Evolutionary conservation across 495 filamentous ascomycete genomes (phyloP).

Genomic region (Staphylotrichum tortipilum): DNA sequence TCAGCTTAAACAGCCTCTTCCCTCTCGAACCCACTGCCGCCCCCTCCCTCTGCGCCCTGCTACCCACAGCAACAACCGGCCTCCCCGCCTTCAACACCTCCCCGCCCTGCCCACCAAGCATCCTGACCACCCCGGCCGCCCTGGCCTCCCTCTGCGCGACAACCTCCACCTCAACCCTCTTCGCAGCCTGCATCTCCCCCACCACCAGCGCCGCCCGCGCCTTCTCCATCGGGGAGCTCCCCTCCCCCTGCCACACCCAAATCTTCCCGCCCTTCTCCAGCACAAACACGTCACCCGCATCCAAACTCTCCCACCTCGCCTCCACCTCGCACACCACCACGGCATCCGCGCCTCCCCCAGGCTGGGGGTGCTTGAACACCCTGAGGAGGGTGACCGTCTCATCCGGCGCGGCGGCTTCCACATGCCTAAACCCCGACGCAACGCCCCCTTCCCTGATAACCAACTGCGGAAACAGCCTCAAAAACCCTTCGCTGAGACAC

Average conservation of each 20-base stretch:
- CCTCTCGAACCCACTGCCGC: neutral
- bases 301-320: neutral
- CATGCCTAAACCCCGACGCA: neutral
- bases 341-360: neutral
- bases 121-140: neutral
- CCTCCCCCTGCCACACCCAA: neutral
- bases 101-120: neutral
- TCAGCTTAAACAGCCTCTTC: neutral
- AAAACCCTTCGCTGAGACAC: neutral
- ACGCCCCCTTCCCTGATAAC: neutral
- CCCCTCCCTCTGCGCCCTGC: too few species aligned
- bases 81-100: neutral
- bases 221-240: neutral
- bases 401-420: neutral
- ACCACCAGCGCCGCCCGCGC: slow-evolving; percentile 2
- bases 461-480: neutral
- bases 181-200: neutral
- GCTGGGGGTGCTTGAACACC: neutral
- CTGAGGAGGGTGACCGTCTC: neutral
- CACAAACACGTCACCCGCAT: neutral
- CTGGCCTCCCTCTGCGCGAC: neutral
- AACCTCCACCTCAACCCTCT: neutral
- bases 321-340: neutral
- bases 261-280: neutral
- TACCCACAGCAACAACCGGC: neutral